A percentile compares a stretch with the other conserved stretches of the same genome.
phyloP scores from a whole-genome alignment of 2,329 filamentous ascomycete genomes.

The Alternaria triticina region DNA sequence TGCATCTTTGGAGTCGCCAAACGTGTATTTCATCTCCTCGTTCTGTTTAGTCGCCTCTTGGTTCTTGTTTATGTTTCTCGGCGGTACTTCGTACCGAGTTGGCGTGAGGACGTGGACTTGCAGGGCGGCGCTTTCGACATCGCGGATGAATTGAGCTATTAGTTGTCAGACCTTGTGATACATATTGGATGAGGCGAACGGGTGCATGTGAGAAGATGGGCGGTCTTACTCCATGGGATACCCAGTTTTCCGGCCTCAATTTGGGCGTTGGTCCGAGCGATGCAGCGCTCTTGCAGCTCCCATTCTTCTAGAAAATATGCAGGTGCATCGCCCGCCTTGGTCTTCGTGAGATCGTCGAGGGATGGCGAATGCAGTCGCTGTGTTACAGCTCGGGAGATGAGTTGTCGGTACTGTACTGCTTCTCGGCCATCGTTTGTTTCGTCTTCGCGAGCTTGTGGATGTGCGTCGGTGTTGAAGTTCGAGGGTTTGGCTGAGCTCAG shows the following conservation, averaged over 20 bases:
- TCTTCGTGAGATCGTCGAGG: background rate
- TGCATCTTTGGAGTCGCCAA: background rate
- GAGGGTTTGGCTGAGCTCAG: background rate
- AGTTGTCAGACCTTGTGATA: background rate
- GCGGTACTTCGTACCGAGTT: constrained; percentile 6
- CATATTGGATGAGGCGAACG: background rate
- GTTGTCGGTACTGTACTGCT: constrained; percentile 19
- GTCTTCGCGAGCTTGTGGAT: background rate
- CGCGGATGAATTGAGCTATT: background rate
- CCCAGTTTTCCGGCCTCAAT: background rate
- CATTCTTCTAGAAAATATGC: background rate
- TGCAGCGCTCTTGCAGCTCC: background rate
- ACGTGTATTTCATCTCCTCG: background rate
- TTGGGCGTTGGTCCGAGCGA: background rate
- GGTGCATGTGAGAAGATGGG: background rate
- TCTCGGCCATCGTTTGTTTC: background rate
- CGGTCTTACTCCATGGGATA: background rate
- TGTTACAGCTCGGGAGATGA: constrained; percentile 21
- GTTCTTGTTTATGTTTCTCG: background rate
- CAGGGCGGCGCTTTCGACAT: background rate
- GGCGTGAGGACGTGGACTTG: constrained; percentile 11
- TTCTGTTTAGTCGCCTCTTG: background rate
- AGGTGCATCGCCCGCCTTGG: background rate
- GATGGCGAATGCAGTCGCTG: constrained; percentile 22
- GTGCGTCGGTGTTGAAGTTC: background rate